A percentile compares a stretch with the other conserved stretches of the same genome.
phyloP scores from a whole-genome alignment of 1,284 basidiomycete species.

The Melanopsichium pennsylvanicum region DNA sequence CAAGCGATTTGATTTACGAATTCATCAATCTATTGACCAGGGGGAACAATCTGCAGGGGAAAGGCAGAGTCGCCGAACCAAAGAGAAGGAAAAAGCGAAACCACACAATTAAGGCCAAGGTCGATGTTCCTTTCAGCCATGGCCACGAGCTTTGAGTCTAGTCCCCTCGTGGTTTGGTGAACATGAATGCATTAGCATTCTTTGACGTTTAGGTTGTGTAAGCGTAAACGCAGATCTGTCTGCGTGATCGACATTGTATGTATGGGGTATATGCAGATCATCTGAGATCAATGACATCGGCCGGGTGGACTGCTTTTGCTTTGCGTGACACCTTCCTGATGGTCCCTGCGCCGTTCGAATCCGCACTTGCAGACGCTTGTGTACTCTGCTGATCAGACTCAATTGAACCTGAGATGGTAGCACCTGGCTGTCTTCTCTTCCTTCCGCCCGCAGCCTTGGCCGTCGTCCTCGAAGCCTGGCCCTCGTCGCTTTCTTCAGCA shows the following conservation, averaged over 20 bases:
- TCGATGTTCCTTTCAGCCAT: constrained; percentile 10
- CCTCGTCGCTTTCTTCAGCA: too few relatives aligned
- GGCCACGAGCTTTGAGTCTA: constrained; percentile 23
- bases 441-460: not conserved
- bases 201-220: too few relatives aligned
- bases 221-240: too few relatives aligned
- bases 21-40: constrained; percentile 44
- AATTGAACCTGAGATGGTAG: not conserved
- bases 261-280: constrained; percentile 1
- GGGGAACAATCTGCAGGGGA: constrained; percentile 10
- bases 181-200: too few relatives aligned
- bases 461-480: too few relatives aligned
- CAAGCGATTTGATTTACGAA: constrained; percentile 52
- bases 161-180: too few relatives aligned
- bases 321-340: constrained; percentile 8
- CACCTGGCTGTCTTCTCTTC: constrained; percentile 4
- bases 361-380: not conserved
- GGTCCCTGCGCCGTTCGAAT: too few relatives aligned
- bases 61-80: constrained; percentile 20
- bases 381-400: too few relatives aligned
- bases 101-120: constrained; percentile 12
- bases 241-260: too few relatives aligned
- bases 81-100: constrained; percentile 16
- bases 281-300: constrained; percentile 28
- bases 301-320: not conserved